Conservation (phyloP, 1,139 yeast species). For the Saccharomycopsis hybrid region DNA sequence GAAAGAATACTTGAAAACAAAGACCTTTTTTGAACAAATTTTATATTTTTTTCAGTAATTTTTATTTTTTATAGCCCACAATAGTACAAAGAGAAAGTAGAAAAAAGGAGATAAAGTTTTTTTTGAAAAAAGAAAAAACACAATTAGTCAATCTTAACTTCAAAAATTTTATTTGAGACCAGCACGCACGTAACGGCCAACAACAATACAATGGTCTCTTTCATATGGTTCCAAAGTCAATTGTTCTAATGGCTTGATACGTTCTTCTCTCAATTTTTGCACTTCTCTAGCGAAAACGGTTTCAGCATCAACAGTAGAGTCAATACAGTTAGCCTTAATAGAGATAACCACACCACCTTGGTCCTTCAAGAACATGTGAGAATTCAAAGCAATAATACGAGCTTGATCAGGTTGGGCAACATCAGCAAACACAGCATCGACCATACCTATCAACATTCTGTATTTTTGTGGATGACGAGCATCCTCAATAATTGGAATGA, state of each 20-base stretch:
- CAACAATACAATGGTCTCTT: constrained; percentile 99
- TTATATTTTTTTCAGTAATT: too few species aligned
- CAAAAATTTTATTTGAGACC: constrained; percentile 39
- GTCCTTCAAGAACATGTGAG: constrained; percentile 96
- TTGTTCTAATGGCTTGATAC: constrained; percentile 97
- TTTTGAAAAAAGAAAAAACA: too few species aligned
- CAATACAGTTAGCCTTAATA: constrained; percentile 99
- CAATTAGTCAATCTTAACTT: too few species aligned
- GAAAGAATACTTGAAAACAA: too few species aligned
- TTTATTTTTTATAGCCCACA: too few species aligned
- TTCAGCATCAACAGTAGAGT: constrained; percentile 98
- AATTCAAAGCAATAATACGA: constrained; percentile 96
- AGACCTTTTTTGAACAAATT: too few species aligned
- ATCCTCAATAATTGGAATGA: constrained; percentile 97
- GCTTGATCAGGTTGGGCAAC: constrained; percentile 99
- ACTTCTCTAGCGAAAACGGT: constrained; percentile 99
- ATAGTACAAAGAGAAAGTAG: too few species aligned
- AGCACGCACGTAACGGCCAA: constrained; percentile 93
- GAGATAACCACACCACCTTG: constrained; percentile 98
- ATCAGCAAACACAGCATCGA: constrained; percentile 97
- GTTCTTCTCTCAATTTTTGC: constrained; percentile 97
- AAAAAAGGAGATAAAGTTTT: too few species aligned
- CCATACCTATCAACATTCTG: constrained; percentile 99
- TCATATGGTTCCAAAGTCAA: constrained; percentile 98
- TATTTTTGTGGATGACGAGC: constrained; percentile 99